Base-by-base conservation (phyloP, 331 rosid species). In the Prunus yedoensis region DNA sequence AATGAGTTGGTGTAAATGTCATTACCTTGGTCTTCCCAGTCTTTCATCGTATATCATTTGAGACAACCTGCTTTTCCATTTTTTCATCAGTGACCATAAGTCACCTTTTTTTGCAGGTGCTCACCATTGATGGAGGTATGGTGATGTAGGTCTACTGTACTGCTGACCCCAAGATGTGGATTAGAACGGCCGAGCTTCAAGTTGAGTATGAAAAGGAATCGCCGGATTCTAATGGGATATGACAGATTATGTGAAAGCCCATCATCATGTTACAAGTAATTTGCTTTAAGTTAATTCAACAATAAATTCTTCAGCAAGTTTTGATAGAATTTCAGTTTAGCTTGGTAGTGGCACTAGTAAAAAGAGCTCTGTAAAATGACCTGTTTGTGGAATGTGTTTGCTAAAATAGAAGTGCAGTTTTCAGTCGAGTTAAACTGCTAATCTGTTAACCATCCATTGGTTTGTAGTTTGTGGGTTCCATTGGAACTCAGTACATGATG, bases 81-180 rank as follows among this genome's bases (percentile, higher is more conserved):
- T 69, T 61, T 67, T 23, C 14, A 41, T 50, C 54, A 1, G 13
- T 47, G 47, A 60, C 69, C 46, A 43, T 38, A 58, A 57, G 5
- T 68, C 54, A 71, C 61, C 65, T 13, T 21, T 80, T 80, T 59
- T 66, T 79, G 77, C 85, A 93, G 96, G 98, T 93, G 30, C 70
- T 91, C 30, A 89, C 94, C 83, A 91, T 91, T 73, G 98, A 93
- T 78, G 98, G 98, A 79, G 98, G 98, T 32, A 90, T 94, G 92
- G 97, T 90, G 70, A 91, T 89, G 97, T 94, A 89, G 84, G 68
- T 66, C 50, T 25, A 62, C 54, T 12, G 45, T 68, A 61, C 50
- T 23, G 17, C 83, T 65, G 8, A 61, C 8, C 25, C 18, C 27
- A 61, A 63, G 28, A 52, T 64, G 8, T 43, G 35, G 57, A 67